These are phyloP conservation scores for Pythium monospermum DNA, from an alignment of 352 stramenopile species.

Conservation along the genomic window DNA sequence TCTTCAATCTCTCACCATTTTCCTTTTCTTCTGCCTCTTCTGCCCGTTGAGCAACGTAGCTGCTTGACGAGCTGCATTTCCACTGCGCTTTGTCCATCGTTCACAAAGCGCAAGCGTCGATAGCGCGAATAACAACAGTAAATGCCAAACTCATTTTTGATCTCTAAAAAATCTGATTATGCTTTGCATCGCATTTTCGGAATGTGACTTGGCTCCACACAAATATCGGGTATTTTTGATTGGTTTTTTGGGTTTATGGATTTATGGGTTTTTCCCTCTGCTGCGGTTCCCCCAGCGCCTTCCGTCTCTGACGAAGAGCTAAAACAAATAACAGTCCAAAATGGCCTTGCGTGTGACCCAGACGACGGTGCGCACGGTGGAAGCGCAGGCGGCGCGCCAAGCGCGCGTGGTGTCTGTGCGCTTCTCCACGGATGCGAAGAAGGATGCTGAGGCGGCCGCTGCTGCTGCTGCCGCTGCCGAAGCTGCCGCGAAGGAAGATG, in stretches of 20 bases:
- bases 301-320: conserved; percentile 7
- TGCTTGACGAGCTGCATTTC: too few relatives aligned
- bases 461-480: conserved; percentile 27
- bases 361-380: conserved; percentile 19
- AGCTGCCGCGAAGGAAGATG: conserved; percentile 37
- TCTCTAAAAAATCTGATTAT: not conserved
- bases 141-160: too few relatives aligned
- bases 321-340: conserved; percentile 3
- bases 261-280: conserved; percentile 4
- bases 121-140: conserved; percentile 15
- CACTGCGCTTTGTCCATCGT: conserved; percentile 13
- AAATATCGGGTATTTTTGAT: not conserved
- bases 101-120: conserved; percentile 26
- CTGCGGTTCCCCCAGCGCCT: conserved; percentile 11
- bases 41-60: too few relatives aligned
- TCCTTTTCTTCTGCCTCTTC: conserved; percentile 6
- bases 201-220: not conserved
- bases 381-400: conserved; percentile 16
- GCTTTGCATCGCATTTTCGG: not conserved
- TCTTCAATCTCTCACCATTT: too few relatives aligned
- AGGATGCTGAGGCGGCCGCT: conserved; percentile 36
- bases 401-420: conserved; percentile 17
- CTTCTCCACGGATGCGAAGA: conserved; percentile 40
- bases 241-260: conserved; percentile 20
- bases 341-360: conserved; percentile 23